Base-by-base conservation (phyloP, 2,329 filamentous ascomycete species). In the Chrysoporthe deuterocubensis region DNA sequence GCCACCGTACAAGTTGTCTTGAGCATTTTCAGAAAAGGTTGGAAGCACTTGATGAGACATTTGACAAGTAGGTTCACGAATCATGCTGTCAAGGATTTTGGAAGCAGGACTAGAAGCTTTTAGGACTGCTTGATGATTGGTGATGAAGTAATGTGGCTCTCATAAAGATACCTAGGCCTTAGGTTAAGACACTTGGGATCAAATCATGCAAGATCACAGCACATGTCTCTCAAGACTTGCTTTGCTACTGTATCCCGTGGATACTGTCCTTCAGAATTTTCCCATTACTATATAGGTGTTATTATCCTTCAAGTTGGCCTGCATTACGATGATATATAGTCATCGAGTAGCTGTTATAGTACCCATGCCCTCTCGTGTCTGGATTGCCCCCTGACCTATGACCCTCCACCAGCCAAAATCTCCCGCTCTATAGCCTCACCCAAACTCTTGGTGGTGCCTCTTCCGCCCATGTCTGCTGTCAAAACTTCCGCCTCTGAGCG, bases 401-500 rank as follows among this genome's bases (percentile, higher is more conserved):
- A 34, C 50, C 32, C 11, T 32, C 11, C 4, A 4, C 50, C 4
- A 54, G 3, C 26, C 26, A 54, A 13, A 32, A 78, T 75, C 65
- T 78, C 76, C 9, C 64, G 68, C 71, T 77, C 75, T 52, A 79
- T 74, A 1, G 87, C 87, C 43, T 85, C 82, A 1, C 88, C 89
- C 21, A 90, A 84, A 65, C 84, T 83, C 72, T 84, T 81, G 0
- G 89, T 90, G 2, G 80, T 83, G 2, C 83, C 83, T 32, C 78
- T 80, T 0, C 89, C 89, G 52, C 86, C 87, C 72, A 90, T 82
- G 75, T 91, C 88, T 43, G 78, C 82, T 2, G 89, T 90, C 70
- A 85, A 80, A 44, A 89, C 75, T 0, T 83, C 83, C 34, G 80
- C 74, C 21, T 85, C 85, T 11, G 85, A 86, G 16, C 71, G 67